These are phyloP conservation scores for Citeromyces hawaiiensis DNA, from an alignment of 1,139 yeast genomes.

Conservation along the genomic window DNA sequence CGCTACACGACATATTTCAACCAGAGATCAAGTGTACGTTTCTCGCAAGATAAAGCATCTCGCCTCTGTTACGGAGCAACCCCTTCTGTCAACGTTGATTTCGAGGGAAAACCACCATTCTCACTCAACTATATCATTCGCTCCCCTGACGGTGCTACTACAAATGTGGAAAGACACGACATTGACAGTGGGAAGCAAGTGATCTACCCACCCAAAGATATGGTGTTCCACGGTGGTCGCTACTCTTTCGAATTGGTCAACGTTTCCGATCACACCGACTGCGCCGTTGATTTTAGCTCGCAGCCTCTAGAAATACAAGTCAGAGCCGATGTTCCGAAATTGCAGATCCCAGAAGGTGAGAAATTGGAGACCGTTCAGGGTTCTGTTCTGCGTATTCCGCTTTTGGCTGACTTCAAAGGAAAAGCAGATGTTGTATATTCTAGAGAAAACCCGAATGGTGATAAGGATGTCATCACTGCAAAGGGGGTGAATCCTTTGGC, in stretches of 20 bases:
- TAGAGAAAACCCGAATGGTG: constrained; percentile 18
- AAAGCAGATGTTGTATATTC: constrained; percentile 33
- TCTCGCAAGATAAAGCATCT: constrained; percentile 10
- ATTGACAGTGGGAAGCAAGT: constrained; percentile 22
- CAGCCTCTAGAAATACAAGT: constrained; percentile 50
- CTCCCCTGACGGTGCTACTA: constrained; percentile 30
- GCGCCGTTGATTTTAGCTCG: constrained; percentile 53
- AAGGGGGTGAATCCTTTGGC: constrained; percentile 16
- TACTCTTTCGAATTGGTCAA: constrained; percentile 51
- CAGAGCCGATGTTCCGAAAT: constrained; percentile 48
- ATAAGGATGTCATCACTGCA: constrained; percentile 7
- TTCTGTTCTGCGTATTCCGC: constrained; percentile 39
- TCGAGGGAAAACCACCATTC: constrained; percentile 76
- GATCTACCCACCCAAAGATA: too few species aligned
- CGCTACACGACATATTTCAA: constrained; percentile 40
- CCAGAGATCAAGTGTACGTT: constrained; percentile 30
- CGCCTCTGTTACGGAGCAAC: constrained; percentile 27
- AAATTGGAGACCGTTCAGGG: constrained; percentile 46
- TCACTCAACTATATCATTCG: constrained; percentile 55
- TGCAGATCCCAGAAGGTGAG: constrained; percentile 14
- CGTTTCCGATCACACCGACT: constrained; percentile 59
- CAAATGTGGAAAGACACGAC: constrained; percentile 26
- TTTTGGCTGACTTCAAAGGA: constrained; percentile 27
- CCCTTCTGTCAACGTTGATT: constrained; percentile 32
- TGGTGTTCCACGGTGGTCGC: constrained; percentile 51